Percentiles rank a stretch among this genome's conserved stretches.
These are phyloP conservation scores for Urostyla sp. DNA, from an alignment of 73 alveolate species.

Conservation along the genomic window DNA sequence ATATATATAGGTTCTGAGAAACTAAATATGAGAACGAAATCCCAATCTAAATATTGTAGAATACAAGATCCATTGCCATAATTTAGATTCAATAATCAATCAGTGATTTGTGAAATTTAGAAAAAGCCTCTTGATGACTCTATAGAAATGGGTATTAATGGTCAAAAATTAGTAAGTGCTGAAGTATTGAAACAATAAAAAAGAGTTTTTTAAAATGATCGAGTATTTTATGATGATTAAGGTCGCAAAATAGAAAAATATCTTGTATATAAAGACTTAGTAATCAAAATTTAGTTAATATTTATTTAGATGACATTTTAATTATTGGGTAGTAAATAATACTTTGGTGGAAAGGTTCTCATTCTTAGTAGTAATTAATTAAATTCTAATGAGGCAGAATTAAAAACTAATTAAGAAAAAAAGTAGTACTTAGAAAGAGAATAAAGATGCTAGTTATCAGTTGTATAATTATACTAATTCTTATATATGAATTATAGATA, in stretches of 20 bases:
- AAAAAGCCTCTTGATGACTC: too few species aligned
- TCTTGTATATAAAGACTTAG: constrained; percentile 64
- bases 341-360: constrained; percentile 63
- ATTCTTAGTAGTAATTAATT: not conserved
- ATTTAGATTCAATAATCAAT: too few species aligned
- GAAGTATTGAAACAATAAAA: constrained; percentile 2
- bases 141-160: too few species aligned
- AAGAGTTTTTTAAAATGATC: constrained; percentile 53
- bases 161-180: too few species aligned
- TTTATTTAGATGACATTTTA: constrained; percentile 42
- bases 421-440: not conserved
- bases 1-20: constrained; percentile 72
- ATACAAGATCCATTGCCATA: too few species aligned
- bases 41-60: not conserved
- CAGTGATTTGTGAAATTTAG: too few species aligned
- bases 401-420: not conserved
- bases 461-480: not conserved
- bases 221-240: constrained; percentile 52
- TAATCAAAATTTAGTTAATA: not conserved
- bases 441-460: constrained; percentile 1
- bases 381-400: not conserved
- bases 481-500: not conserved
- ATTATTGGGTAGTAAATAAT: constrained; percentile 10
- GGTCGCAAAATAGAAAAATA: constrained; percentile 55
- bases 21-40: constrained; percentile 35